phyloP scores from a whole-genome alignment of 2,329 filamentous ascomycete species.

The Trichoderma sp. region DNA sequence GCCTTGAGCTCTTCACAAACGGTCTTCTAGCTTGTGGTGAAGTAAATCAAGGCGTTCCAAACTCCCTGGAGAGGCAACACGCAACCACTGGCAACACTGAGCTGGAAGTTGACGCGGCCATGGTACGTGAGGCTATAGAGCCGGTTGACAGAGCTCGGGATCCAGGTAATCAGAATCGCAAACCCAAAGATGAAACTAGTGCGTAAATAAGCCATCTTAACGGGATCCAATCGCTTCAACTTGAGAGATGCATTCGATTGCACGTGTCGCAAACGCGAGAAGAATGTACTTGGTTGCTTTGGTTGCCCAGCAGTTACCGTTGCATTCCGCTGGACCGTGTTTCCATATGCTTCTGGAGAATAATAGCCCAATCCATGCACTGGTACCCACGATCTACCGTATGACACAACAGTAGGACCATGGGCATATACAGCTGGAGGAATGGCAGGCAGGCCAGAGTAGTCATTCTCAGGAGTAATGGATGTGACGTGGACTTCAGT shows the following conservation, averaged over 20 bases:
- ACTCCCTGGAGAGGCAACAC: slow-evolving; percentile 77
- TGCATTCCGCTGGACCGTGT: slow-evolving; percentile 33
- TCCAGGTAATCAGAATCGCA: slow-evolving; percentile 62
- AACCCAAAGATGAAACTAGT: slow-evolving; percentile 63
- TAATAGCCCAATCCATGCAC: slow-evolving; percentile 27
- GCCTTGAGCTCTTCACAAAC: slow-evolving; percentile 34
- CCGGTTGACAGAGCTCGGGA: slow-evolving; percentile 70
- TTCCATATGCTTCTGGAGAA: not conserved
- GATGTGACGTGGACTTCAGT: slow-evolving; percentile 52
- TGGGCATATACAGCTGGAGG: slow-evolving; percentile 26
- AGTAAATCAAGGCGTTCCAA: slow-evolving; percentile 78
- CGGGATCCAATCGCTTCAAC: slow-evolving; percentile 48
- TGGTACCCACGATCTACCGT: slow-evolving; percentile 33
- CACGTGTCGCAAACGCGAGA: slow-evolving; percentile 31
- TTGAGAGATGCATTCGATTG: slow-evolving; percentile 37
- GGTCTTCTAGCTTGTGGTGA: slow-evolving; percentile 60
- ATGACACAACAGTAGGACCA: not conserved
- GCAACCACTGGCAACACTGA: slow-evolving; percentile 69
- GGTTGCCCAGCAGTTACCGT: slow-evolving; percentile 33
- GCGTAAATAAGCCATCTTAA: slow-evolving; percentile 61
- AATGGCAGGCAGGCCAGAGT: slow-evolving; percentile 10
- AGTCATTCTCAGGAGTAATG: slow-evolving; percentile 29
- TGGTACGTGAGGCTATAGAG: slow-evolving; percentile 64
- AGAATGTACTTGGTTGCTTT: slow-evolving; percentile 24
- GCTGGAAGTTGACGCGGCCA: slow-evolving; percentile 56